Evolutionary conservation across 2,329 filamentous ascomycete species (phyloP).

Genomic region (Xylariaceae sp.): DNA sequence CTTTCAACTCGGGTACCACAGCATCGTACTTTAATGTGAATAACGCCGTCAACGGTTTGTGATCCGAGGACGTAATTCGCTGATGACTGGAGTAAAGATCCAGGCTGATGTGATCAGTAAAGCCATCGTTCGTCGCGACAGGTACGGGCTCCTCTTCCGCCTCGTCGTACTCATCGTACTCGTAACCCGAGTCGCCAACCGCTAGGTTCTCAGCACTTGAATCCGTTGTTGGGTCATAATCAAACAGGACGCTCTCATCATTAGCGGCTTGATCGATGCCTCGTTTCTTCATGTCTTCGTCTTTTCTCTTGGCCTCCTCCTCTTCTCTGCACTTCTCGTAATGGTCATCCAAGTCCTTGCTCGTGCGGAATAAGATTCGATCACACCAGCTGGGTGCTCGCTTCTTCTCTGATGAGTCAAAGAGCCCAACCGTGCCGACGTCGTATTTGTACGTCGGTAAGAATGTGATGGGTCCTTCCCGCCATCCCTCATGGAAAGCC

Average conservation of each 20-base stretch:
- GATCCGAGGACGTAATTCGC: constrained; percentile 84
- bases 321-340: constrained; percentile 59
- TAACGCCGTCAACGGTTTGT: constrained; percentile 83
- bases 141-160: constrained; percentile 43
- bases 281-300: constrained; percentile 79
- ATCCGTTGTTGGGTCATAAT: constrained; percentile 83
- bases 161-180: constrained; percentile 56
- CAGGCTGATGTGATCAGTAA: constrained; percentile 48
- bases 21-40: constrained; percentile 85
- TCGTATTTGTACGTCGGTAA: constrained; percentile 98
- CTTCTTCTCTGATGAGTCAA: constrained; percentile 93
- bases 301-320: constrained; percentile 63
- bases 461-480: constrained; percentile 82
- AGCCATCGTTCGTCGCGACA: constrained; percentile 55
- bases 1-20: constrained; percentile 79
- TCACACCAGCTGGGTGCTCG: constrained; percentile 96
- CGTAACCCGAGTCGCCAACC: constrained; percentile 40
- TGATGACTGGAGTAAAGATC: constrained; percentile 84
- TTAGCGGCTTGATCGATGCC: constrained; percentile 70
- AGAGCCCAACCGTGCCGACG: constrained; percentile 83
- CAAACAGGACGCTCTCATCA: constrained; percentile 81
- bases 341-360: constrained; percentile 63
- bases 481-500: constrained; percentile 87
- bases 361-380: constrained; percentile 81
- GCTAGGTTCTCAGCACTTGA: constrained; percentile 39